Percentiles rank a stretch among this genome's conserved stretches.
phyloP scores from a whole-genome alignment of 768 basidiomycete species.

The Pleurotus giganteus region DNA sequence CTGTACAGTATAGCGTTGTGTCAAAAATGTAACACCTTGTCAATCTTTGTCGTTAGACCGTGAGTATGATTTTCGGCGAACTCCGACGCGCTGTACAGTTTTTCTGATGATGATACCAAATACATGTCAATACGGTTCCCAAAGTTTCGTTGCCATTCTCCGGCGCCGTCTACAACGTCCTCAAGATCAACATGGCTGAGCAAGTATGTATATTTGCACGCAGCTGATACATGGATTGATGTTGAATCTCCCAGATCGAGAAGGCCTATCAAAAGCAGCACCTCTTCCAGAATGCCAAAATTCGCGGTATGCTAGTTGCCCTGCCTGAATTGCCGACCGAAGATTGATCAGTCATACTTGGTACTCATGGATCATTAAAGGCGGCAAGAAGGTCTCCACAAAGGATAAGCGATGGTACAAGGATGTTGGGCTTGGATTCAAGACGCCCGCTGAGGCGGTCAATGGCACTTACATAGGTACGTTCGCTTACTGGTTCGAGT shows the following conservation, averaged over 20 bases:
- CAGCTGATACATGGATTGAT: not conserved
- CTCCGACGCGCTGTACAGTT: slow-evolving; percentile 39
- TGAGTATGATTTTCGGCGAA: not conserved
- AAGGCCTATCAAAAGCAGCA: slow-evolving; percentile 98
- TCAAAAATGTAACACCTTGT: too few species aligned
- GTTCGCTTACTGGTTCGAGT: slow-evolving; percentile 25
- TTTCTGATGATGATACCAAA: slow-evolving; percentile 35
- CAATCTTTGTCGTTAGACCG: too few species aligned
- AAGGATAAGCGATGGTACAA: slow-evolving; percentile 99
- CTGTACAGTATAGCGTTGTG: not conserved
- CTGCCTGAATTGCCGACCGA: slow-evolving; percentile 11
- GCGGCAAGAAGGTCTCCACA: slow-evolving; percentile 87
- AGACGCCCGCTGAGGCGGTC: slow-evolving; percentile 95
- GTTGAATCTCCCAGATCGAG: slow-evolving; percentile 63
- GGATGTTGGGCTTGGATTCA: slow-evolving; percentile 95
- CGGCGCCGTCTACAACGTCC: slow-evolving; percentile 33
- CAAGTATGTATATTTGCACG: slow-evolving; percentile 39
- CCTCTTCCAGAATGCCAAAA: slow-evolving; percentile 97
- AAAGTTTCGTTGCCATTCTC: slow-evolving; percentile 29
- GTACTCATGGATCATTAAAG: slow-evolving; percentile 32
- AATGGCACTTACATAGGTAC: slow-evolving; percentile 94
- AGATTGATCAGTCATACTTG: slow-evolving; percentile 13
- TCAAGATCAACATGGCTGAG: slow-evolving; percentile 59
- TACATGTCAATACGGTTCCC: slow-evolving; percentile 37
- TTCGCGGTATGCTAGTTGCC: slow-evolving; percentile 65